A percentile compares a stretch with the other conserved stretches of the same genome.
These are phyloP conservation scores for Toxoplasma gondii DNA, from an alignment of 169 alveolate genomes.

Conservation along the genomic window DNA sequence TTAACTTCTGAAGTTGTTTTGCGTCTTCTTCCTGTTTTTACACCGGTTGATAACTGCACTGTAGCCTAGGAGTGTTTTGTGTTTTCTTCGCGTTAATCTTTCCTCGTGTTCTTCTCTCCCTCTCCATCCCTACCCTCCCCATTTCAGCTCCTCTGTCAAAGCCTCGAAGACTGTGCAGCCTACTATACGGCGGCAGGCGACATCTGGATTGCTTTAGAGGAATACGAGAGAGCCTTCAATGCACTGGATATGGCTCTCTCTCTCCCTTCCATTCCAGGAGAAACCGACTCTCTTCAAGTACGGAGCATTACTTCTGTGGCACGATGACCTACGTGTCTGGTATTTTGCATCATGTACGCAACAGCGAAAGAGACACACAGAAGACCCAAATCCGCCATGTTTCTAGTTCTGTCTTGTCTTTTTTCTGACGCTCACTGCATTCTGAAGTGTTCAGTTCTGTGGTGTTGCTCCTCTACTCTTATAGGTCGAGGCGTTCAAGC, in stretches of 20 bases:
- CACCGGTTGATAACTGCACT: too few species aligned
- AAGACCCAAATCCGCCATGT: background rate
- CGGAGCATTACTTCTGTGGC: background rate
- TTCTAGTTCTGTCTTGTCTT: background rate
- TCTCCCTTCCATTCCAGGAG: background rate
- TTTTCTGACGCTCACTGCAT: too few species aligned
- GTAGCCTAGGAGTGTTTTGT: too few species aligned
- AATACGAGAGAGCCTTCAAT: background rate
- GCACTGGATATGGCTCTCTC: slow-evolving; percentile 1
- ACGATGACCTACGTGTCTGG: background rate
- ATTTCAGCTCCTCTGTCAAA: background rate
- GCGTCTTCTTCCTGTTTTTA: too few species aligned
- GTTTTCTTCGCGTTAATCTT: too few species aligned
- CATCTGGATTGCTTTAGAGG: background rate
- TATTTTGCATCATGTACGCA: too few species aligned
- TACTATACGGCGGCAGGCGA: background rate
- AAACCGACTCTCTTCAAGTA: background rate
- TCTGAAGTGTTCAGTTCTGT: background rate
- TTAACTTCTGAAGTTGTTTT: too few species aligned
- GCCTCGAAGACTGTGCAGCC: background rate
- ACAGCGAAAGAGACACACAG: too few species aligned
- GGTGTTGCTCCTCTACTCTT: background rate
- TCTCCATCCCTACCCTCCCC: background rate
- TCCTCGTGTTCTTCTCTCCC: too few species aligned
- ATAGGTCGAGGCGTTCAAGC: background rate